A percentile compares a stretch with the other conserved stretches of the same genome.
Evolutionary conservation across 2,329 filamentous ascomycete genomes (phyloP).

Genomic region (Thielaviopsis musarum): DNA sequence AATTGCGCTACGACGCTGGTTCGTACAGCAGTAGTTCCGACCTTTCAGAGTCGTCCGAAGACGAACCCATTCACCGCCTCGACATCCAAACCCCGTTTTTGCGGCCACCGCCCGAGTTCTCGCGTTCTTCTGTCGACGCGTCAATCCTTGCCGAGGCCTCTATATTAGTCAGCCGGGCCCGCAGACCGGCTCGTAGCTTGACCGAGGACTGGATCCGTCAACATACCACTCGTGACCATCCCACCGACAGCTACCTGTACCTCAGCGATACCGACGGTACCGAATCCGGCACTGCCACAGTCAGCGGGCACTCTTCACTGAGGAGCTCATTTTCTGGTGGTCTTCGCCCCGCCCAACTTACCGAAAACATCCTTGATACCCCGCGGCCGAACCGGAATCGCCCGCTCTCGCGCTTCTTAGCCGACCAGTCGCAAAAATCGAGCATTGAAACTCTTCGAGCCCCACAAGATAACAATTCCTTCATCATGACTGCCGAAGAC

Average conservation of each 20-base stretch:
- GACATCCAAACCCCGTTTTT: slow-evolving; percentile 46
- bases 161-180: slow-evolving; percentile 45
- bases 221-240: slow-evolving; percentile 53
- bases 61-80: slow-evolving; percentile 43
- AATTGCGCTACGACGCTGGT: slow-evolving; percentile 29
- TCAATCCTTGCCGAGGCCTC: slow-evolving; percentile 26
- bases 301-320: slow-evolving; percentile 60
- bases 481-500: slow-evolving; percentile 10
- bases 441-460: slow-evolving; percentile 36
- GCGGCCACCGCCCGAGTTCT: slow-evolving; percentile 33
- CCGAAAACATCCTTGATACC: slow-evolving; percentile 24
- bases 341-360: slow-evolving; percentile 30
- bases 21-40: slow-evolving; percentile 30
- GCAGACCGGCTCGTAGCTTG: slow-evolving; percentile 43
- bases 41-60: slow-evolving; percentile 28
- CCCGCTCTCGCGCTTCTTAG: slow-evolving; percentile 10
- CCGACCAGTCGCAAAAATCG: slow-evolving; percentile 27
- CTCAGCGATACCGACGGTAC: slow-evolving; percentile 48
- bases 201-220: slow-evolving; percentile 79
- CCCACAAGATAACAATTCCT: neutral
- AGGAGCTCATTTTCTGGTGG: slow-evolving; percentile 45
- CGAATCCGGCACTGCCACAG: slow-evolving; percentile 28
- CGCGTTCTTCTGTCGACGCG: slow-evolving; percentile 13
- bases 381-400: slow-evolving; percentile 24
- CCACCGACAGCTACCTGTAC: slow-evolving; percentile 63